Base-by-base conservation (phyloP, 2,329 filamentous ascomycete species). In the Alternaria sp. region DNA sequence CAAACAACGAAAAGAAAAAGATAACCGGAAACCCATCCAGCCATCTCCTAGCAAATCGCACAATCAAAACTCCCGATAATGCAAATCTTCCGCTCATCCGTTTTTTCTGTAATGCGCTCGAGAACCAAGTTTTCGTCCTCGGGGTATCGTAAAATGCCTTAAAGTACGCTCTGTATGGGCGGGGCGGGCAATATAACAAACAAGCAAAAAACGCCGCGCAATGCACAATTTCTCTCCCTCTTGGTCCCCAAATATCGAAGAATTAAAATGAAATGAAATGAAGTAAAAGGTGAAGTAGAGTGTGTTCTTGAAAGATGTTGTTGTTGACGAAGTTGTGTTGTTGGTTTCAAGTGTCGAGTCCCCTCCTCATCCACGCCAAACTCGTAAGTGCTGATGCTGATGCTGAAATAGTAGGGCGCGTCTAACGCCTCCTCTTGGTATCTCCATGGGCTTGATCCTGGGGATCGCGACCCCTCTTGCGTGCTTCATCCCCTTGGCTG, bases 381-480 rank as follows among this genome's bases (percentile, higher is more conserved):
- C 28, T 28, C 17, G 5, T 32, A 28, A 32, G 19, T 32, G 23
- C 49, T 36, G 17, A 36, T 30, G 21, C 21, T 21, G 21, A 32
- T 28, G 23, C 49, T 23, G 28, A 40, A 11, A 40, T 40, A 36
- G 15, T n/a, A 40, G 36, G 19, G 49, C 30, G 49, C 30, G 6
- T 43, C 61, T 71, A 74, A 57, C 67, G 68, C 32, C 71, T 68
- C 46, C 72, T 68, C 64, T 74, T 74, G 12, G 64, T 57, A 52
- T 74, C 72, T 43, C 67, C 69, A 49, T 74, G 72, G 26, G 57
- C 61, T 56, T 70, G 68, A 40, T 74, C 72, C 45, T 66, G 64
- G 30, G 68, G 67, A 43, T 74, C 72, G 32, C 72, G 70, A 17
- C 28, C 58, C 28, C 72, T 63, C 65, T 74, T 74, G 28, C 69